Conservation (phyloP, 192 early-diverging fungal species). For the Umbelopsis isabellina region DNA sequence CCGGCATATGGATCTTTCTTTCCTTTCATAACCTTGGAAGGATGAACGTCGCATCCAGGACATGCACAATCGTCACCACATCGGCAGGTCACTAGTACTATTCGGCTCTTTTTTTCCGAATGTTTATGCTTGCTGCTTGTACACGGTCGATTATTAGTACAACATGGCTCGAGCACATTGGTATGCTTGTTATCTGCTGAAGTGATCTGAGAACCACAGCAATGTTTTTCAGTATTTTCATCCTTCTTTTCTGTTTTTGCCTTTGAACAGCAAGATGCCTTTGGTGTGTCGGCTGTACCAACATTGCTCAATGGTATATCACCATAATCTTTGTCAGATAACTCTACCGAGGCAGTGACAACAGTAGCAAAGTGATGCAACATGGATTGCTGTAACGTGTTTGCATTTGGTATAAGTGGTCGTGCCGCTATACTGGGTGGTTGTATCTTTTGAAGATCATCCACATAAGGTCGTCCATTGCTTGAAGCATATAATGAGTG, state of each 20-base stretch:
- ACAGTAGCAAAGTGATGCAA: slow-evolving; percentile 7
- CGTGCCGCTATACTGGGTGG: not conserved
- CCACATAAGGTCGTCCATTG: not conserved
- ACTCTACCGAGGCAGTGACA: not conserved
- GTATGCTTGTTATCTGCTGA: too few relatives aligned
- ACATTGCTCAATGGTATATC: slow-evolving; percentile 10
- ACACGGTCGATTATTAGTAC: slow-evolving; percentile 6
- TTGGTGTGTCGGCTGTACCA: not conserved
- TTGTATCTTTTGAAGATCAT: not conserved
- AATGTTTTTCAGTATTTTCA: too few relatives aligned
- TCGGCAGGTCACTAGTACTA: slow-evolving; percentile 36
- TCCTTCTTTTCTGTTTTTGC: not conserved
- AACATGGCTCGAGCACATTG: slow-evolving; percentile 1
- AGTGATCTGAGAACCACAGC: too few relatives aligned
- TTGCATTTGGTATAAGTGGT: not conserved
- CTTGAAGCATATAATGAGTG: not conserved
- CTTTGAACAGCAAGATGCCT: not conserved
- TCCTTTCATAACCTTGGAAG: slow-evolving; percentile 33
- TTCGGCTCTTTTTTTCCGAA: not conserved
- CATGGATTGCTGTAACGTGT: not conserved
- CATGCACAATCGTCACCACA: slow-evolving; percentile 46
- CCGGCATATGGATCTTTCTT: slow-evolving; percentile 27
- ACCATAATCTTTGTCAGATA: not conserved
- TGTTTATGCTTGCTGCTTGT: not conserved
- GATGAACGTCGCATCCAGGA: slow-evolving; percentile 44